These are phyloP conservation scores for Cynara cardunculus DNA, from an alignment of 129 eudicot species.

Conservation along the genomic window DNA sequence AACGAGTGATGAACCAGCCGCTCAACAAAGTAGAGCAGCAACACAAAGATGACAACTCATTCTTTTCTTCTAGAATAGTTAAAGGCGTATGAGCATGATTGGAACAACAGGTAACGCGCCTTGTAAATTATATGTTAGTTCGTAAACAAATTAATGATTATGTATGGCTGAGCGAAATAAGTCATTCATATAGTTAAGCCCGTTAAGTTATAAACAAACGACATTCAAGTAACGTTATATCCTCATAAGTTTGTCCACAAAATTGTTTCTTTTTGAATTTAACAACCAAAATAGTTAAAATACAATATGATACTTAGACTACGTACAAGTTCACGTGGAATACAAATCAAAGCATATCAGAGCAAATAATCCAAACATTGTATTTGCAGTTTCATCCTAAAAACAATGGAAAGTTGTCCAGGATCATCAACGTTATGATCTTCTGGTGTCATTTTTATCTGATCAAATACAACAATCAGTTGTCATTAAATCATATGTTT, in stretches of 20 bases:
- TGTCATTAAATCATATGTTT: neutral
- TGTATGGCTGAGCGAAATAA: too few relatives aligned
- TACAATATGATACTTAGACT: neutral
- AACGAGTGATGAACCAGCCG: neutral
- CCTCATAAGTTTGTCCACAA: neutral
- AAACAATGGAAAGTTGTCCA: neutral
- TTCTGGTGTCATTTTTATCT: neutral
- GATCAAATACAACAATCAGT: neutral
- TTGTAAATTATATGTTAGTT: too few relatives aligned
- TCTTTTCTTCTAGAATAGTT: too few relatives aligned
- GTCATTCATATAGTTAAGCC: too few relatives aligned
- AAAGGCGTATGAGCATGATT: too few relatives aligned
- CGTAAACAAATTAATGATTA: too few relatives aligned
- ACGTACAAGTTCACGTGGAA: neutral
- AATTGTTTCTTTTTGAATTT: neutral
- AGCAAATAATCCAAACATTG: too few relatives aligned
- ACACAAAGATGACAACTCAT: too few relatives aligned
- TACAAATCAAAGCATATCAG: too few relatives aligned
- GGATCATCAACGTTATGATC: neutral
- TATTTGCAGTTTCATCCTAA: too few relatives aligned
- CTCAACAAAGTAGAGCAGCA: too few relatives aligned
- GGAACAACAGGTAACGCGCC: too few relatives aligned
- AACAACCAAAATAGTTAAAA: neutral
- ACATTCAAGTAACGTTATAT: neutral
- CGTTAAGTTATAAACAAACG: neutral